These are phyloP conservation scores for Pythium coloratum DNA, from an alignment of 352 stramenopile genomes.

Conservation along the genomic window DNA sequence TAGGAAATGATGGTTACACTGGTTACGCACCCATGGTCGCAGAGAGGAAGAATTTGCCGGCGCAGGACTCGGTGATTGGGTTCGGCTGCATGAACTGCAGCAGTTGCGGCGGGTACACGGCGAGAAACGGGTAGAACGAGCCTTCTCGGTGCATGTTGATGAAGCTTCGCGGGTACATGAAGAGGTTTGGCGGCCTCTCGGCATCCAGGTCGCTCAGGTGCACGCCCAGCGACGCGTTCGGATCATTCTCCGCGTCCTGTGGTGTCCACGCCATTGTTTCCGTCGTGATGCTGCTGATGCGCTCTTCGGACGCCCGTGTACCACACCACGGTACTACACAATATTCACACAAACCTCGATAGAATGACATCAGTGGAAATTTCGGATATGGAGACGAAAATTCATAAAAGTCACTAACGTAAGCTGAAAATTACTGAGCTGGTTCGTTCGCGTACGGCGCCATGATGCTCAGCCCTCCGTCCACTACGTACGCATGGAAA, in stretches of 20 bases:
- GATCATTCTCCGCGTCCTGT: conserved; percentile 28
- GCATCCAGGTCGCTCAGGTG: conserved; percentile 57
- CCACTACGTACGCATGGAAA: conserved; percentile 22
- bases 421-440: not conserved
- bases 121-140: conserved; percentile 70
- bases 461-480: conserved; percentile 35
- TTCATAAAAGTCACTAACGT: not conserved
- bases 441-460: conserved; percentile 27
- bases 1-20: not conserved
- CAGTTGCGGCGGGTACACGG: conserved; percentile 65
- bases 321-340: conserved; percentile 4
- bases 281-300: conserved; percentile 3
- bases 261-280: conserved; percentile 13
- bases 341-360: not conserved
- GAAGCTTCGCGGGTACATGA: conserved; percentile 74
- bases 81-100: conserved; percentile 70
- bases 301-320: not conserved
- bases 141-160: conserved; percentile 49
- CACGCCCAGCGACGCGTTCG: conserved; percentile 57
- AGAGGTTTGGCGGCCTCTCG: conserved; percentile 67
- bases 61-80: conserved; percentile 75
- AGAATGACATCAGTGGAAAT: not conserved
- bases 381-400: not conserved
- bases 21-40: conserved; percentile 58
- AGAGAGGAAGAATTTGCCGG: conserved; percentile 80